Evolutionary conservation across 768 basidiomycete species (phyloP), one percentile per base, ranked within the genome.

Genomic region (Russula lepida): DNA sequence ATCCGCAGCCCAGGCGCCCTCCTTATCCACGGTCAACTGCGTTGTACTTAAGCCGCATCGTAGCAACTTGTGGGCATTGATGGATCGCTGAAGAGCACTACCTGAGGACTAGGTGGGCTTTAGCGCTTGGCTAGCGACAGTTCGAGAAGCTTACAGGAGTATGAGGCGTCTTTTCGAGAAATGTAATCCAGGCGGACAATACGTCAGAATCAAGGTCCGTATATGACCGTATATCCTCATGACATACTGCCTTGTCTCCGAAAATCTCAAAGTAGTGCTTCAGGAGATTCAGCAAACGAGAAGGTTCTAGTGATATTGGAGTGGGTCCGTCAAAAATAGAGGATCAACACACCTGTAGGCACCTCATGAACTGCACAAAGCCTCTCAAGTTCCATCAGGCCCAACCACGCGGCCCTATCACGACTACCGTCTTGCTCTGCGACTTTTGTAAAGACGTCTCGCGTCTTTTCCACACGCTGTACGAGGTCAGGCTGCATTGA

Each of bases 191-290:
- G 56, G 75, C 73, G 4, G 72, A 58, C 12, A 80, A 72, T 32
- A 79, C 77, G 13, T 79, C 75, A 52, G 72, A 78, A 25, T 79
- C 73, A 15, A 88, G 72, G 8, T 68, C 68, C 13, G 86, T 71
- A 69, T 88, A 92, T 3, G 84, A 82, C 65, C 79, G 79, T 43
- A 95, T 74, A 67, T 97, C 94, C 73, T 95, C 93, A 60, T 84
- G 90, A 71, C 91, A 92, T 71, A 89, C 92, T 6, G 86, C 77
- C 72, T 93, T 95, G 71, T 85, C 83, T 32, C 89, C 86, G 66
- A 92, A 82, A 60, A 75, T 76, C 43, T 81, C 74, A 68, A 92
- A 84, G 71, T 95, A 95, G 51, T 77, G 72, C 67, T 83, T 76
- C 69, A 93, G 73, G 58, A 86, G 74, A 12, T 71, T 68, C 33